A percentile compares a stretch with the other conserved stretches of the same genome.
Evolutionary conservation across 2,329 filamentous ascomycete genomes (phyloP).

Genomic region (Colletotrichum filicis): DNA sequence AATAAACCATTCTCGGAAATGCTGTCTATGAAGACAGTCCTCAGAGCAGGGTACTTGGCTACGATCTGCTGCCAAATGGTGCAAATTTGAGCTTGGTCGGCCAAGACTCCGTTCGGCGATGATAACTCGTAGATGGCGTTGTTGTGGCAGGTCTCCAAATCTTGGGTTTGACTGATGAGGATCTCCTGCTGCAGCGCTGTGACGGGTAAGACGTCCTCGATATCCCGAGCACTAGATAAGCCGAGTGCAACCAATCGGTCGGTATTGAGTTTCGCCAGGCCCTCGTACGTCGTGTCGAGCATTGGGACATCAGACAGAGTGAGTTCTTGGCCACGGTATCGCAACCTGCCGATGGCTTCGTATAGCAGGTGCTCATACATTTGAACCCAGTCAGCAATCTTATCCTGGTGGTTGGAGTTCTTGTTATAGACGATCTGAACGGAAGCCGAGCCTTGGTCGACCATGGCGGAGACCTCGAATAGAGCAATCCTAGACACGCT

Average conservation of each 20-base stretch:
- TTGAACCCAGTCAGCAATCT: constrained; percentile 58
- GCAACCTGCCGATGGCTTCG: constrained; percentile 54
- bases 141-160: constrained; percentile 54
- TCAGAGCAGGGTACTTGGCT: constrained; percentile 55
- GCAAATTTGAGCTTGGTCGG: constrained; percentile 58
- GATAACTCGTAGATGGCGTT: constrained; percentile 61
- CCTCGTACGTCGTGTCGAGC: constrained; percentile 58
- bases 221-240: constrained; percentile 53
- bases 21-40: constrained; percentile 64
- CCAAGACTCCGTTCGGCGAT: constrained; percentile 46
- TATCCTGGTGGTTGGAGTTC: constrained; percentile 52
- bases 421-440: constrained; percentile 59
- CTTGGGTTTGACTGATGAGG: constrained; percentile 56
- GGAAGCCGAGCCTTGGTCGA: constrained; percentile 56
- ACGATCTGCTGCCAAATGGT: constrained; percentile 62
- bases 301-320: constrained; percentile 62
- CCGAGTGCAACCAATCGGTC: constrained; percentile 53
- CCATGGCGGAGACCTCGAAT: constrained; percentile 61
- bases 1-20: constrained; percentile 60
- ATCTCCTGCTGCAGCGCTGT: constrained; percentile 61
- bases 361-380: constrained; percentile 58
- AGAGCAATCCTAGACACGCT: constrained; percentile 59
- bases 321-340: constrained; percentile 56
- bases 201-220: constrained; percentile 61
- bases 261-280: constrained; percentile 55